phyloP scores from a whole-genome alignment of 192 early-diverging fungal genomes.

The Backusella psychrophila region DNA sequence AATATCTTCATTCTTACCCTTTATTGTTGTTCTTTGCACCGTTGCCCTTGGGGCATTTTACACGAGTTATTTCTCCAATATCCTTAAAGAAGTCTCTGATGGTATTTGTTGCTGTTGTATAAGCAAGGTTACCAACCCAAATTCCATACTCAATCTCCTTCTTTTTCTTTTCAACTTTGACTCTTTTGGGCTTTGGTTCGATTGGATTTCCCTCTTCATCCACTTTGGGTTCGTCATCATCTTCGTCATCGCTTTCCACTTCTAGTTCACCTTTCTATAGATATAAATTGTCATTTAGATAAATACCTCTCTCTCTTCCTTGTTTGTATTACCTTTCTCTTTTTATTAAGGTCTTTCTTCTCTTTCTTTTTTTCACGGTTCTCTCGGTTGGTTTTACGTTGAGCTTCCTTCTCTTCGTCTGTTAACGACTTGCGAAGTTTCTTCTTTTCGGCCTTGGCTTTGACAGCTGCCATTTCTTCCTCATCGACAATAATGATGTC shows the following conservation, averaged over 20 bases:
- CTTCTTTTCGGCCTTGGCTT: constrained; percentile 8
- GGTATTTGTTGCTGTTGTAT: constrained; percentile 50
- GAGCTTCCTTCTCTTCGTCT: constrained; percentile 16
- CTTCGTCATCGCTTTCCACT: constrained; percentile 33
- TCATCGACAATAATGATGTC: constrained; percentile 11
- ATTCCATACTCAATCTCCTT: constrained; percentile 47
- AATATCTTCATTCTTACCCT: constrained; percentile 24
- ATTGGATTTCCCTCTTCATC: constrained; percentile 36
- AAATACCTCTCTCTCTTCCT: background rate
- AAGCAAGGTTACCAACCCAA: constrained; percentile 76
- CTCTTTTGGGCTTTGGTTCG: constrained; percentile 40
- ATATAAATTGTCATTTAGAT: background rate
- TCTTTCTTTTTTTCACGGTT: constrained; percentile 41
- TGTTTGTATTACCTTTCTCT: constrained; percentile 27
- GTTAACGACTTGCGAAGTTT: constrained; percentile 1
- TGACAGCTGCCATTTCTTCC: constrained; percentile 8
- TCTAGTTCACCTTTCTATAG: constrained; percentile 32
- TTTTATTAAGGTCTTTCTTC: constrained; percentile 41
- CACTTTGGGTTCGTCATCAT: constrained; percentile 39
- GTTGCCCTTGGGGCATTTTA: constrained; percentile 45
- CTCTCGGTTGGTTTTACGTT: constrained; percentile 35
- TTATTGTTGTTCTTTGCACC: constrained; percentile 42
- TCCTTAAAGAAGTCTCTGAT: constrained; percentile 57
- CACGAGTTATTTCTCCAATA: constrained; percentile 47
- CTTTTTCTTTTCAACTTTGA: constrained; percentile 4